Conservation (phyloP, 257 asterid genomes). For the Solanum sejunctum region DNA sequence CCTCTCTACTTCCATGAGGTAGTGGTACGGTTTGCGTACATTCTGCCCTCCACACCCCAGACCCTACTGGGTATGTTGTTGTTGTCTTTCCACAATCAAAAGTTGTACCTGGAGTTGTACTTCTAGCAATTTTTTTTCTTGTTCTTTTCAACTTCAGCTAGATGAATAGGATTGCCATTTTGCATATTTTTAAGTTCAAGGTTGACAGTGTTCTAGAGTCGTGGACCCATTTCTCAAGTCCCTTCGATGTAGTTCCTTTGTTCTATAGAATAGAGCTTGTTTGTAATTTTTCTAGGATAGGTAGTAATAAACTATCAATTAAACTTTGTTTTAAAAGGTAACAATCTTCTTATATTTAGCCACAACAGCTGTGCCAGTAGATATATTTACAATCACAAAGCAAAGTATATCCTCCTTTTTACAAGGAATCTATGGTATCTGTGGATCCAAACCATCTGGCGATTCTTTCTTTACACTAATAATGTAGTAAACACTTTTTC, state of each 20-base stretch:
- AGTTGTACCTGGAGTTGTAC: neutral
- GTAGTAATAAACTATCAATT: neutral
- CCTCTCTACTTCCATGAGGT: too few relatives aligned
- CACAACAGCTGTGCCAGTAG: neutral
- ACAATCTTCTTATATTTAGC: neutral
- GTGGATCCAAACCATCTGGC: neutral
- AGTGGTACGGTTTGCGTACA: too few relatives aligned
- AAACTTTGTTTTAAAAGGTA: neutral
- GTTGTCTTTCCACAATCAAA: neutral
- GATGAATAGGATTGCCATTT: neutral
- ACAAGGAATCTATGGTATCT: neutral
- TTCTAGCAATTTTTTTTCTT: neutral
- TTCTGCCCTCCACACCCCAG: too few relatives aligned
- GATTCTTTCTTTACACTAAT: neutral
- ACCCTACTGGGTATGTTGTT: too few relatives aligned
- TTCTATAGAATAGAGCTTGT: neutral
- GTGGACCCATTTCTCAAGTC: neutral
- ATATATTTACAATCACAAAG: neutral
- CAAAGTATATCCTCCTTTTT: neutral
- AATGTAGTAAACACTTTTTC: neutral
- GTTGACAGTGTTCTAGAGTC: neutral
- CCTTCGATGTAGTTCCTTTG: neutral
- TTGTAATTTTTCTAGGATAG: neutral
- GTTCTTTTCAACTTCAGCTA: neutral
- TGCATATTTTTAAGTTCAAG: neutral